Evolutionary conservation across 148 eudicot genomes (phyloP).

Genomic region (Polygonum maritimum): DNA sequence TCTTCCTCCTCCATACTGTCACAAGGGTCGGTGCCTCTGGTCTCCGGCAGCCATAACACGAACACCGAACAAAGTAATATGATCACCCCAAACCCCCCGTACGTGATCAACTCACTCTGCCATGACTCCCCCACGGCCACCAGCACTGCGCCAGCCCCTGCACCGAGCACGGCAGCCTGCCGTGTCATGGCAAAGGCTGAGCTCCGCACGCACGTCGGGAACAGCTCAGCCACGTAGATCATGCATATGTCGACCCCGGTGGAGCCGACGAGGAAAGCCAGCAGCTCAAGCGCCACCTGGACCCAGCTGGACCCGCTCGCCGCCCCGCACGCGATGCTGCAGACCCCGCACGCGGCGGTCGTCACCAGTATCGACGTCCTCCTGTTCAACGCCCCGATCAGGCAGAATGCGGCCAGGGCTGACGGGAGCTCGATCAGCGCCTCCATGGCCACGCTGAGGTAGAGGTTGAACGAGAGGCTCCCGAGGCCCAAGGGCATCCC

Average conservation of each 20-base stretch:
- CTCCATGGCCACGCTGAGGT: conserved; percentile 38
- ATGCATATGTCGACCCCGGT: conserved; percentile 37
- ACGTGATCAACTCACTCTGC: conserved; percentile 23
- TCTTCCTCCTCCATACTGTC: conserved; percentile 32
- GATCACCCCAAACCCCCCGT: conserved; percentile 30
- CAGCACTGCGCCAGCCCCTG: conserved; percentile 37
- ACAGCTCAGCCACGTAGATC: conserved; percentile 52
- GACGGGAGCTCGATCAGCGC: conserved; percentile 53
- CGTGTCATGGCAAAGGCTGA: conserved; percentile 59
- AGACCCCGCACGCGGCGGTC: conserved; percentile 28
- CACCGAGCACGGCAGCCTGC: conserved; percentile 54
- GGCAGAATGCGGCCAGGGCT: conserved; percentile 23
- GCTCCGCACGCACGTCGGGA: conserved; percentile 69
- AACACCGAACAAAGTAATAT: conserved; percentile 14
- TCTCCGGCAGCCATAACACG: conserved; percentile 23
- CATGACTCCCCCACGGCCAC: conserved; percentile 31
- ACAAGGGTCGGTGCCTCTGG: conserved; percentile 16
- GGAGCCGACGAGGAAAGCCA: conserved; percentile 36
- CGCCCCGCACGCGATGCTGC: conserved; percentile 18
- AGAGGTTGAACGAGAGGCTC: conserved; percentile 38
- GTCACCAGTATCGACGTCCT: conserved; percentile 23
- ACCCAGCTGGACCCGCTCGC: too few species aligned
- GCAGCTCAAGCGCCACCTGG: conserved; percentile 31
- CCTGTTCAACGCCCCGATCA: conserved; percentile 30
- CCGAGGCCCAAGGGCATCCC: conserved; percentile 61